Base-by-base conservation (phyloP, 768 basidiomycete genomes). In the Fomitopsis serialis region DNA sequence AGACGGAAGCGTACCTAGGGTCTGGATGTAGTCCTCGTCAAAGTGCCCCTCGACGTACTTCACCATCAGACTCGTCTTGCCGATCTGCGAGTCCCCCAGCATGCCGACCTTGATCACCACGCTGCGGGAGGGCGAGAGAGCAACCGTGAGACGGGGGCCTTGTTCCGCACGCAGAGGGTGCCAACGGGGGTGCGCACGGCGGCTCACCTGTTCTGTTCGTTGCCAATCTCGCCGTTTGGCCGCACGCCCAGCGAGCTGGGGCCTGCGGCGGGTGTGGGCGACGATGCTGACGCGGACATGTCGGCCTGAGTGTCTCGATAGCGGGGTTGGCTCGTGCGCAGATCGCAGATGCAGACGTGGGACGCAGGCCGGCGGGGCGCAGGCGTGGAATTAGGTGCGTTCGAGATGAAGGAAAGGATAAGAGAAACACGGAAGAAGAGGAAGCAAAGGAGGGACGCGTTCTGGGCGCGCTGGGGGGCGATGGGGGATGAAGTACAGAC, bases 21-120 rank as follows among this genome's bases (percentile, higher is more conserved):
- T 98, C 82, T 98, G 96, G 69, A 99, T 98, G 75, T 98, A 98
- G 71, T 98, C 96, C 77, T 96, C 94, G 72, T 97, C 94, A 71
- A 96, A 97, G 72, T 89, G 92, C 49, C 96, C 96, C 75, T 99
- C 96, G 56, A 98, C 95, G 66, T 98, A 98, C 75, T 98, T 98
- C 72, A 98, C 95, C 96, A 98, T 98, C 68, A 98, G 78, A 72
- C 91, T 93, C 59, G 96, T 98, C 81, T 98, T 98, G 62, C 96
- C 95, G 67, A 98, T 98, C 77, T 98, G 96, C 65, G 93, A 94
- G 76, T 99, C 96, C 47, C 97, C 97, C 45, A 99, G 93, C 96
- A 99, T 99, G 53, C 96, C 96, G 48, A 99, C 96, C 72, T 99
- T 98, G 70, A 97, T 90, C 50, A 96, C 93, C 63, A 97, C 92